Percentiles rank a stretch among this genome's conserved stretches.
These are phyloP conservation scores for Balamuthia mandrillaris DNA, from an alignment of 208 protist genomes.

Conservation along the genomic window DNA sequence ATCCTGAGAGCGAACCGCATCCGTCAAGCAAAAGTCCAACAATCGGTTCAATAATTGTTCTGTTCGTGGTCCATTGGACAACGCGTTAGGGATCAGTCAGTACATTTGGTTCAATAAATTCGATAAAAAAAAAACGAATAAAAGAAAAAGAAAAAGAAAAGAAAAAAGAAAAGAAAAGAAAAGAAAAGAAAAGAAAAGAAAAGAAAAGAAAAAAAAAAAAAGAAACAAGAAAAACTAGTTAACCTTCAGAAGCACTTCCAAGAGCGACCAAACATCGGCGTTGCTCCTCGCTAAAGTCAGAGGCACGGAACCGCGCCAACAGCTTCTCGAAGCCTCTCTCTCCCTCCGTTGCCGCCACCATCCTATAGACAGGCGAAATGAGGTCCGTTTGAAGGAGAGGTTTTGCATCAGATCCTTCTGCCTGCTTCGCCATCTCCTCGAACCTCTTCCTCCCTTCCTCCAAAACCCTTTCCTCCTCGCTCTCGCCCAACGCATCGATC, in stretches of 20 bases:
- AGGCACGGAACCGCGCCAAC: not conserved
- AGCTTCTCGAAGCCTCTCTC: not conserved
- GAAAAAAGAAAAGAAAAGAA: too few relatives aligned
- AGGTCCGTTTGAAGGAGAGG: not conserved
- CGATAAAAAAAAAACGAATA: too few relatives aligned
- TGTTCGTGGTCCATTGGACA: too few relatives aligned
- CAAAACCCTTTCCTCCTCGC: not conserved
- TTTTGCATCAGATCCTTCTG: not conserved
- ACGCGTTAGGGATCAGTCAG: too few relatives aligned
- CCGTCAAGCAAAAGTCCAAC: conserved; percentile 43
- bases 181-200: too few relatives aligned
- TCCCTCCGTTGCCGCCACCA: not conserved
- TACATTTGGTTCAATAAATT: not conserved
- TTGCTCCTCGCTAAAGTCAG: conserved; percentile 31
- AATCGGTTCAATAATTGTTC: not conserved
- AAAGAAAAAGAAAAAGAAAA: too few relatives aligned
- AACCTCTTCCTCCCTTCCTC: not conserved
- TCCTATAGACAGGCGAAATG: not conserved
- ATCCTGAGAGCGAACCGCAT: conserved; percentile 45
- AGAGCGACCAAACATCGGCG: conserved; percentile 4
- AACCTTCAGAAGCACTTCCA: too few relatives aligned
- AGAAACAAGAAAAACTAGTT: too few relatives aligned
- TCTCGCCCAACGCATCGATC: not conserved
- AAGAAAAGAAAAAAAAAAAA: too few relatives aligned
- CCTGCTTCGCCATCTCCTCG: not conserved